Evolutionary conservation across 805 yeast genomes (phyloP).

Genomic region (Pichia membranifaciens): DNA sequence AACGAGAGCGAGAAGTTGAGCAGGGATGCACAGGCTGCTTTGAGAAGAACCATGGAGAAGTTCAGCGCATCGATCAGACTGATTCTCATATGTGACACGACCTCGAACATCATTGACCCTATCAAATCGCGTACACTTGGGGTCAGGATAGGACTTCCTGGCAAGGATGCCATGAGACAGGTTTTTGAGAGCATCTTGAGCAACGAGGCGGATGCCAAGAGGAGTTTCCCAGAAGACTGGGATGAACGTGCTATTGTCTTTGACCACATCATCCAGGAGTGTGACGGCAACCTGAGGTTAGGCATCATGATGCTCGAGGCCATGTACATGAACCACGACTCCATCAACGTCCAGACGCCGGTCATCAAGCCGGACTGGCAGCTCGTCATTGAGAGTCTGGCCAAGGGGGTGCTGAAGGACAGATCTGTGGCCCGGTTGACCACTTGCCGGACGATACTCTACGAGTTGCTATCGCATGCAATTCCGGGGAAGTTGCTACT

Average conservation of each 20-base stretch:
- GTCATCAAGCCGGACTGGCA: constrained; percentile 85
- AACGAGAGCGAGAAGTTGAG: constrained; percentile 88
- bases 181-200: constrained; percentile 52
- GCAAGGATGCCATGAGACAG: constrained; percentile 45
- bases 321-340: constrained; percentile 61
- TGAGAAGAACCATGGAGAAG: constrained; percentile 94
- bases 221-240: constrained; percentile 31
- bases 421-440: constrained; percentile 58
- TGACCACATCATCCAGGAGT: constrained; percentile 44
- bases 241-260: constrained; percentile 34
- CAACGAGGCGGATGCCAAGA: constrained; percentile 43
- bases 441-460: constrained; percentile 60
- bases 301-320: constrained; percentile 80
- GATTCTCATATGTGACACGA: constrained; percentile 79
- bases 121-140: constrained; percentile 88
- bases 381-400: constrained; percentile 62
- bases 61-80: constrained; percentile 83
- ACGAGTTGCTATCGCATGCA: constrained; percentile 87
- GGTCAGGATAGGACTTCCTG: constrained; percentile 83
- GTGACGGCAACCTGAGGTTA: constrained; percentile 71
- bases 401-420: constrained; percentile 51
- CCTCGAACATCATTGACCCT: constrained; percentile 89
- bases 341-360: constrained; percentile 40
- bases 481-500: constrained; percentile 83
- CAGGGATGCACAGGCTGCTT: constrained; percentile 92